A percentile compares a stretch with the other conserved stretches of the same genome.
Conservation (phyloP, 805 yeast genomes). For the Candida tallmaniae region DNA sequence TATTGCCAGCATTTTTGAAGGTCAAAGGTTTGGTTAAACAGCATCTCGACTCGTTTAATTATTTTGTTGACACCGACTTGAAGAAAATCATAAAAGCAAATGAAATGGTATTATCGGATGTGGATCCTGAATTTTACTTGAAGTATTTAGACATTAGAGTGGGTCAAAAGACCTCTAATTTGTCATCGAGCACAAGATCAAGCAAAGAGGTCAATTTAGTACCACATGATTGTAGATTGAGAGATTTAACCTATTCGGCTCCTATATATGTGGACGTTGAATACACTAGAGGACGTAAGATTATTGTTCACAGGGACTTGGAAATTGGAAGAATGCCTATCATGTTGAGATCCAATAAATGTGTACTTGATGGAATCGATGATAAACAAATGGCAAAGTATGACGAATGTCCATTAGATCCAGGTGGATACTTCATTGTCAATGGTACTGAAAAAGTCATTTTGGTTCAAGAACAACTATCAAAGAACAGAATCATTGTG, state of each 20-base stretch:
- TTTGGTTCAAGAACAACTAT: slow-evolving; percentile 91
- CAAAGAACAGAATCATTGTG: slow-evolving; percentile 95
- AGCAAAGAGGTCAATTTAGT: slow-evolving; percentile 62
- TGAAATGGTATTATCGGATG: slow-evolving; percentile 84
- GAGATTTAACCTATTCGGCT: slow-evolving; percentile 93
- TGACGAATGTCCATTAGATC: slow-evolving; percentile 95
- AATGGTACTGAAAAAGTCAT: slow-evolving; percentile 98
- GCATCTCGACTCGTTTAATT: slow-evolving; percentile 96
- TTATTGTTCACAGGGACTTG: slow-evolving; percentile 82
- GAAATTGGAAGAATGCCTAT: slow-evolving; percentile 99
- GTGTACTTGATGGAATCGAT: slow-evolving; percentile 74
- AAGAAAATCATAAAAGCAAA: slow-evolving; percentile 91
- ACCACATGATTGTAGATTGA: slow-evolving; percentile 92
- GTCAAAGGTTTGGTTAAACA: slow-evolving; percentile 96
- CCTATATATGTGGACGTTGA: slow-evolving; percentile 96
- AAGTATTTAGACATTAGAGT: slow-evolving; percentile 91
- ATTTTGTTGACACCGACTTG: slow-evolving; percentile 89
- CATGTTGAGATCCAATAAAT: slow-evolving; percentile 90
- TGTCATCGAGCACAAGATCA: slow-evolving; percentile 20
- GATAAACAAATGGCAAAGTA: slow-evolving; percentile 82
- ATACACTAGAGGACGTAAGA: slow-evolving; percentile 90
- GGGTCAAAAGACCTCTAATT: slow-evolving; percentile 67
- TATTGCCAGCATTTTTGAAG: slow-evolving; percentile 90
- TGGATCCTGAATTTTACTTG: slow-evolving; percentile 93
- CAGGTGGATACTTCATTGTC: slow-evolving; percentile 97